Percentiles rank a stretch among this genome's conserved stretches.
Conservation (phyloP, 2,329 filamentous ascomycete species). For the Alternaria infectoria region DNA sequence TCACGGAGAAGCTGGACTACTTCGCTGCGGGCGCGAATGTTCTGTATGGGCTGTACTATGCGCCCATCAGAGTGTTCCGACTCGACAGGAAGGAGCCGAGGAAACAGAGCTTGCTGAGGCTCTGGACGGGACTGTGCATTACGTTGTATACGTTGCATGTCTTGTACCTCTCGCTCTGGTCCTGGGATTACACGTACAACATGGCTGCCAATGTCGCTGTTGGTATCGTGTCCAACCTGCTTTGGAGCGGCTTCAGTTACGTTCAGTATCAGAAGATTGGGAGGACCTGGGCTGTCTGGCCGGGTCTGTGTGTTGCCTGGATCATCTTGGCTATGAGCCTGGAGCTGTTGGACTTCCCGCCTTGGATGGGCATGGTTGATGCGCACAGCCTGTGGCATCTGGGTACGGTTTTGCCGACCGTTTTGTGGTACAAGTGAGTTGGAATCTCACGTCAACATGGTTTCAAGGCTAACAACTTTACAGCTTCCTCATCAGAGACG, state of each 20-base stretch:
- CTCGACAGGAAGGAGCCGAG: constrained; percentile 67
- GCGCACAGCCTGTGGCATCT: constrained; percentile 97
- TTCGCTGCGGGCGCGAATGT: constrained; percentile 90
- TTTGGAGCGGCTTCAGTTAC: constrained; percentile 88
- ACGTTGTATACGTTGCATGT: constrained; percentile 77
- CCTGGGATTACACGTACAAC: constrained; percentile 97
- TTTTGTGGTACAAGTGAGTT: constrained; percentile 94
- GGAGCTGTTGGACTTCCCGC: constrained; percentile 92
- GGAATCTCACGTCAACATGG: background rate
- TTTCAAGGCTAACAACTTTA: constrained; percentile 14
- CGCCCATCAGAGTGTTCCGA: constrained; percentile 80
- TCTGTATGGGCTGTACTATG: constrained; percentile 88
- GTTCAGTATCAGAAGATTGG: constrained; percentile 73
- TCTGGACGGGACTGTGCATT: constrained; percentile 78
- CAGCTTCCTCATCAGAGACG: constrained; percentile 87
- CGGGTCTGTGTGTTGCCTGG: constrained; percentile 89
- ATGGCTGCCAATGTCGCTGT: constrained; percentile 92
- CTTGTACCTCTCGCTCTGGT: constrained; percentile 80
- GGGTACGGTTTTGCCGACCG: constrained; percentile 84
- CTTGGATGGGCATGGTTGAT: constrained; percentile 80
- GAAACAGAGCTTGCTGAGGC: constrained; percentile 64
- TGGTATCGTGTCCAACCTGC: constrained; percentile 77
- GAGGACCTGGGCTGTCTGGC: constrained; percentile 84
- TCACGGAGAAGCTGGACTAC: constrained; percentile 95
- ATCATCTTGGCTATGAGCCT: constrained; percentile 92